These are phyloP conservation scores for Carex cristatella DNA, from an alignment of 176 grass and related monocot genomes.

Conservation along the genomic window DNA sequence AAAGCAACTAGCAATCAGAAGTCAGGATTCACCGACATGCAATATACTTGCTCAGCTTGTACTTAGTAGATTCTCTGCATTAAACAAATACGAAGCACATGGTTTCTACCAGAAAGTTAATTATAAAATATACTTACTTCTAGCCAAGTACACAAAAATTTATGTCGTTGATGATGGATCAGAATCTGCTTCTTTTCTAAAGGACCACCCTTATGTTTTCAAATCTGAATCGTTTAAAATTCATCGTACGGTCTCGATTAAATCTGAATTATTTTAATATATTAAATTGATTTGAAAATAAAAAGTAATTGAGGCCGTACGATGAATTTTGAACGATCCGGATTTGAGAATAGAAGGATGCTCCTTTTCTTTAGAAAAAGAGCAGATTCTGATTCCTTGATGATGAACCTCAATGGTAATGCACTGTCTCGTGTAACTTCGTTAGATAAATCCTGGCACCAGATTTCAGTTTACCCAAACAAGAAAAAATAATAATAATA, in stretches of 20 bases:
- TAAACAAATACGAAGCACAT: neutral
- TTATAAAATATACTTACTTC: neutral
- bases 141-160: neutral
- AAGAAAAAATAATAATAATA: neutral
- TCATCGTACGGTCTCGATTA: no score
- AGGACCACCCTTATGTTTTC: no score
- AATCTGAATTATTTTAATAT: no score
- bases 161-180: neutral
- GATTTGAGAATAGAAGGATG: no score
- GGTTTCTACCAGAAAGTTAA: neutral
- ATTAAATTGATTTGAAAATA: no score
- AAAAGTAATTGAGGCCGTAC: no score
- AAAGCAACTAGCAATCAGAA: neutral
- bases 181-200: no score
- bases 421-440: neutral
- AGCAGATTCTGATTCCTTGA: neutral
- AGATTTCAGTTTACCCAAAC: neutral
- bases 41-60: neutral
- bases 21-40: neutral
- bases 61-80: constrained; percentile 1
- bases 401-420: neutral
- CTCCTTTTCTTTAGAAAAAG: no score
- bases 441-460: neutral
- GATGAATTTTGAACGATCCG: no score
- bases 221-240: no score